Evolutionary conservation across 1,139 yeast species (phyloP).

Genomic region (Pichia sp.): DNA sequence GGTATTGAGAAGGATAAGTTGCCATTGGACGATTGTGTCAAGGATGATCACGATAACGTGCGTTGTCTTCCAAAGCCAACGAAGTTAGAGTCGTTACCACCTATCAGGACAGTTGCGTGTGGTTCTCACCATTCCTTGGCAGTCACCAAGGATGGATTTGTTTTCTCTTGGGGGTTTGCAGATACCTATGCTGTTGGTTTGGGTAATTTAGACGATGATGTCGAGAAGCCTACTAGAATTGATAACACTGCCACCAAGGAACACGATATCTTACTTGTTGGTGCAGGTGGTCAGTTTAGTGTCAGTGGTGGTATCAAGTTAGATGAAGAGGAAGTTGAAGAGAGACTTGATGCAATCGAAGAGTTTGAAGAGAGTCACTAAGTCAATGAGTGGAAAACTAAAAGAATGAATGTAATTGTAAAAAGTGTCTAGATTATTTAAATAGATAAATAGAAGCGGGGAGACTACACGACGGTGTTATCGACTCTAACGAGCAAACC

Average conservation of each 20-base stretch:
- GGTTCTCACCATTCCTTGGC: constrained; percentile 95
- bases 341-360: constrained; percentile 38
- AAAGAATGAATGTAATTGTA: neutral
- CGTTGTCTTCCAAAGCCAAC: constrained; percentile 90
- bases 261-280: constrained; percentile 60
- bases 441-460: neutral
- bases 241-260: constrained; percentile 87
- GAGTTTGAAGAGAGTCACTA: constrained; percentile 31
- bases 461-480: constrained; percentile 10
- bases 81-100: constrained; percentile 49
- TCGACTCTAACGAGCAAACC: constrained; percentile 51
- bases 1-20: constrained; percentile 67
- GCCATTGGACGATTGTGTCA: constrained; percentile 46
- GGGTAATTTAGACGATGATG: constrained; percentile 90
- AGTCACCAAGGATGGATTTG: constrained; percentile 73
- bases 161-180: constrained; percentile 96
- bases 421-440: neutral
- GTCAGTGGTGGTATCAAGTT: constrained; percentile 74
- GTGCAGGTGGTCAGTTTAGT: constrained; percentile 95
- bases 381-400: neutral
- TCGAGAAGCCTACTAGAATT: constrained; percentile 78
- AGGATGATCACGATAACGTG: constrained; percentile 72
- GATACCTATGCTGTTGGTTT: constrained; percentile 95
- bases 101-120: constrained; percentile 58
- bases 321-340: constrained; percentile 55